Percentiles rank a stretch among this genome's conserved stretches.
Conservation (phyloP, 1,284 basidiomycete species). For the Kalmanozyma brasiliensis region DNA sequence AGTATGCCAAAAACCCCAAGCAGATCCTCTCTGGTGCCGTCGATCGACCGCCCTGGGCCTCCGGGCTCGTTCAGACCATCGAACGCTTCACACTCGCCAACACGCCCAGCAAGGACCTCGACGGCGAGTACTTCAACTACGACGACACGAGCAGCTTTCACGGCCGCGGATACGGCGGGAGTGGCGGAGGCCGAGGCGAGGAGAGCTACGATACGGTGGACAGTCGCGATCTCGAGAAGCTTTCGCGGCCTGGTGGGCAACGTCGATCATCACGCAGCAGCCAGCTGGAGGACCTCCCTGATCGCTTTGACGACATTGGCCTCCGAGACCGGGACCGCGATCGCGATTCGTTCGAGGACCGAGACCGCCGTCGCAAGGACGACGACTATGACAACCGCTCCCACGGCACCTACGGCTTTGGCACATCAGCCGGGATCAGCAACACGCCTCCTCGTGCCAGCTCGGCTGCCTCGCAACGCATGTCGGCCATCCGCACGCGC, state of each 20-base stretch:
- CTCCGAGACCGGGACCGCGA: conserved; percentile 20
- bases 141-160: conserved; percentile 46
- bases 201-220: conserved; percentile 39
- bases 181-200: conserved; percentile 29
- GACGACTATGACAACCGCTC: conserved; percentile 29
- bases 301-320: conserved; percentile 30
- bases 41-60: conserved; percentile 53
- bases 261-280: conserved; percentile 10
- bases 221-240: conserved; percentile 26
- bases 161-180: conserved; percentile 21
- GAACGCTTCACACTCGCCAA: conserved; percentile 53
- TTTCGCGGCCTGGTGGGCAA: not conserved
- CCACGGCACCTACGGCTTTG: conserved; percentile 39
- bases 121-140: conserved; percentile 44
- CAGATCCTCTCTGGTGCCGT: conserved; percentile 59
- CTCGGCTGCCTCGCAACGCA: conserved; percentile 28
- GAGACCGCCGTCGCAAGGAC: conserved; percentile 16
- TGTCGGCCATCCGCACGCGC: conserved; percentile 26
- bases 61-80: conserved; percentile 43
- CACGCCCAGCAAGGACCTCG: conserved; percentile 48
- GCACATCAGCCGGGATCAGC: conserved; percentile 29
- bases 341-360: conserved; percentile 8
- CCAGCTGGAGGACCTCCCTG: conserved; percentile 26
- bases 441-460: conserved; percentile 36
- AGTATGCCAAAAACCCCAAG: conserved; percentile 46